Evolutionary conservation across 768 basidiomycete genomes (phyloP), one percentile per base, ranked within the genome.

Genomic region (Termitomyces sp.): DNA sequence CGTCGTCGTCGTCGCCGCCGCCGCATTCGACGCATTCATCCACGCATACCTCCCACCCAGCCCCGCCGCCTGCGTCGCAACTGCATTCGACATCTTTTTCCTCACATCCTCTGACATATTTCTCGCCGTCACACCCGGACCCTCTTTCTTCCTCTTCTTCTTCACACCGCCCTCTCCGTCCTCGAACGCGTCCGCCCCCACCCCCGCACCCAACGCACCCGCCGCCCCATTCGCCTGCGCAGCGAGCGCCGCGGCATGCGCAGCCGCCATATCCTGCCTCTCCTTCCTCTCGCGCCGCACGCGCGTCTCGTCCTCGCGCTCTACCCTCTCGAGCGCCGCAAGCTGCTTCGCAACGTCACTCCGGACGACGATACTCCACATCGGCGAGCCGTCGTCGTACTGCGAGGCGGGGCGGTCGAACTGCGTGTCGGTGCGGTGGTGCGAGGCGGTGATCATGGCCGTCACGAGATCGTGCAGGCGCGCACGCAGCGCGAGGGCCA

Each of bases 91-190:
- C 86, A 95, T 86, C 69, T 92, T 93, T 79, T 95, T 95, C 62
- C 87, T 77, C 64, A 92, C 89, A 63, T 95, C 93, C 70, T 94
- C 93, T 5, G 86, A 88, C 90, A 95, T 92, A 66, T 93, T 94
- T 56, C 89, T 77, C 54, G 92, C 90, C 0, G 89, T 90, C 11
- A 92, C 88, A 11, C 90, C 89, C 0, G 91, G 90, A 0, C 89
- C 89, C 32, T 92, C 90, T 67, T 88, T 86, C 69, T 91, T 92
- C 71, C 88, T 82, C 73, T 90, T 91, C 75, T 89, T 91, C 73
- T 87, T 86, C 49, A 80, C 81, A 35, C 77, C 79, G 2, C 77
- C 82, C 5, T 81, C 83, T 19, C 66, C 73, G 17, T 81, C 84
- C 9, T 77, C 80, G 65, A 65, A 59, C 35, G 69, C 70, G 44